Base-by-base conservation (phyloP, 805 yeast species). In the Candida nitratophila region DNA sequence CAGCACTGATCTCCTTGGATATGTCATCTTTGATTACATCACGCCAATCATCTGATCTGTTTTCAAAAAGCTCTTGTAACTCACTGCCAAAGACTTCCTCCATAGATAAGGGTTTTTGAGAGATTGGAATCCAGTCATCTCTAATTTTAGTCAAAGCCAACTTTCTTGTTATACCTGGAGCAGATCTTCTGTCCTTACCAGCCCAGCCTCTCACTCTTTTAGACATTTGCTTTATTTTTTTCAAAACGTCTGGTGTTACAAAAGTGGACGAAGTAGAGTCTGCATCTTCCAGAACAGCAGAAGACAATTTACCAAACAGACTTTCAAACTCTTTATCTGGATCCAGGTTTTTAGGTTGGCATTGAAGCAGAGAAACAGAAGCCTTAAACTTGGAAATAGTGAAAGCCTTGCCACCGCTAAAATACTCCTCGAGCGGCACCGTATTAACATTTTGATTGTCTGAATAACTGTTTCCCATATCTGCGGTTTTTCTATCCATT, bases 51-150 rank as follows among this genome's bases (percentile, higher is more conserved):
- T 65, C 61, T 15, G 60, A 51, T 20, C 51, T 59, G 16, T 38
- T 49, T 43, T 41, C 57, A 50, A 63, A 67, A 60, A 63, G 59
- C 47, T 53, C 60, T 49, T 70, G 51, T 2, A 76, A 49, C 14
- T 76, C 76, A 1, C 59, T 62, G 1, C 47, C 46, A 0, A 56
- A 59, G 11, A 83, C 48, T 51, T 78, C 80, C 14, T 76, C 79
- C 86, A 84, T 78, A 1, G 61, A 53, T 34, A 86, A 54, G 14
- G 83, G 83, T 47, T 79, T 82, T 44, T 72, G 70, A 24, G 73
- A 64, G 0, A 86, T 77, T 1, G 95, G 95, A 8, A 85, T 56
- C 86, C 90, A 86, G 56, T 85, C 90, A 47, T 84, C 89, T 56
- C 84, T 75, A 38, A 87, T 78, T 53, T 81, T 81, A 0, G 95